Evolutionary conservation across 164 flowering plant genomes (phyloP), one percentile per base, ranked within the genome.

Genomic region (Dillenia suffruticosa): DNA sequence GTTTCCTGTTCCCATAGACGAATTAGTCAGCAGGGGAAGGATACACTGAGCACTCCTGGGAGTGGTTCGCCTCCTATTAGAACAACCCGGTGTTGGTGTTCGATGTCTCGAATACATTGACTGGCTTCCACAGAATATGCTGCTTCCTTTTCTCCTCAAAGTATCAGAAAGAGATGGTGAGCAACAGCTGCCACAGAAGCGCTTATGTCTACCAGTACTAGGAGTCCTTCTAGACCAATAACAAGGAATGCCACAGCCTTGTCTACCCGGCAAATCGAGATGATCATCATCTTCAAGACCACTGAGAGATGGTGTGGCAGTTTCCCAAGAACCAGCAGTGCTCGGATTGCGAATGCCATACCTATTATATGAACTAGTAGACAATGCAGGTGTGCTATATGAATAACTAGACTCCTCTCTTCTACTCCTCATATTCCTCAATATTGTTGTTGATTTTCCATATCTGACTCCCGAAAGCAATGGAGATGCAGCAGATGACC

Each of bases 81-180:
- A 73, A 32, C 40, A 32, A 24, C 60, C 57, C 10, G 73, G 61
- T 14, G 82, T 71, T 19, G 69, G 65, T 5, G 60, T 63, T 6
- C 68, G 75, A 15, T 64, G 81, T 56, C 67, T 76, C 48, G 65
- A 72, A 70, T 79, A 68, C 62, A 69, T 60, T 9, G 79, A 70
- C 49, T 81, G 94, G 58, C 84, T 77, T 45, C 93, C 96, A 71
- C 93, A 82, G 10, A 94, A 62, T 7, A 91, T 80, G 70, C 80
- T 82, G 52, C 84, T 84, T 45, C 96, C 96, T 71, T 83, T 89
- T 69, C 87, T 84, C 79, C 94, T 79, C 57, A 92, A 54, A 57
- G 94, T 84, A 69, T 92, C 96, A 1, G 97, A 89, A 64, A 92
- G 76, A 10, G 99, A 88, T 56, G 99, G 99, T 45, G 97, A 92